Evolutionary conservation across 306 rosid species (phyloP).

Genomic region (Quercus agrifolia): DNA sequence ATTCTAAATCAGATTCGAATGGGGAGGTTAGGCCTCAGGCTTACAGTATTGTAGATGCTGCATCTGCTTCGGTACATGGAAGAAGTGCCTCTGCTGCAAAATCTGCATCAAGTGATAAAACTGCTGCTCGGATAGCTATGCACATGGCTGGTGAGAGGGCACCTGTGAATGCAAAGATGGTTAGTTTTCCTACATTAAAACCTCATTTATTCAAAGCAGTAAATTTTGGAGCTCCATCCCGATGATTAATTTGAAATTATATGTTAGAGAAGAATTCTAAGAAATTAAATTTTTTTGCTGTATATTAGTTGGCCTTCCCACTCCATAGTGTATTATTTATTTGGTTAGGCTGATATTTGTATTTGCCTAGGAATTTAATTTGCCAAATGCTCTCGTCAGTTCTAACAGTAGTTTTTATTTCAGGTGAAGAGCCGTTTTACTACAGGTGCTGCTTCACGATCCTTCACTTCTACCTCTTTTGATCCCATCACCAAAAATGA

Average conservation of each 20-base stretch:
- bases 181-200: slow-evolving; percentile 31
- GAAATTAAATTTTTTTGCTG: not conserved
- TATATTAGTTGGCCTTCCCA: not conserved
- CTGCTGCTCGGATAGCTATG: slow-evolving; percentile 96
- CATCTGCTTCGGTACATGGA: slow-evolving; percentile 98
- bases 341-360: not conserved
- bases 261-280: slow-evolving; percentile 6
- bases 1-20: slow-evolving; percentile 53
- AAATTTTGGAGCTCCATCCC: not conserved
- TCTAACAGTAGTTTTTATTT: slow-evolving; percentile 24
- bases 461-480: slow-evolving; percentile 91
- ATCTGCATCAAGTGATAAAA: slow-evolving; percentile 82
- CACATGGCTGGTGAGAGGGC: slow-evolving; percentile 94
- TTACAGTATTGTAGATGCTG: slow-evolving; percentile 96
- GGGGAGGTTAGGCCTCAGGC: slow-evolving; percentile 57
- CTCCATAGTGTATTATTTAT: not conserved
- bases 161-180: slow-evolving; percentile 90
- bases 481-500: slow-evolving; percentile 91
- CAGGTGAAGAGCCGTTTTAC: slow-evolving; percentile 93
- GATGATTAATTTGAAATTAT: slow-evolving; percentile 15
- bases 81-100: slow-evolving; percentile 98
- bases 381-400: not conserved
- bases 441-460: slow-evolving; percentile 95
- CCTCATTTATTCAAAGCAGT: not conserved
- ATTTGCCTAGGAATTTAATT: not conserved